Evolutionary conservation across 2,329 filamentous ascomycete genomes (phyloP), one percentile per base, ranked within the genome.

Genomic region (Samsoniella hepiali): DNA sequence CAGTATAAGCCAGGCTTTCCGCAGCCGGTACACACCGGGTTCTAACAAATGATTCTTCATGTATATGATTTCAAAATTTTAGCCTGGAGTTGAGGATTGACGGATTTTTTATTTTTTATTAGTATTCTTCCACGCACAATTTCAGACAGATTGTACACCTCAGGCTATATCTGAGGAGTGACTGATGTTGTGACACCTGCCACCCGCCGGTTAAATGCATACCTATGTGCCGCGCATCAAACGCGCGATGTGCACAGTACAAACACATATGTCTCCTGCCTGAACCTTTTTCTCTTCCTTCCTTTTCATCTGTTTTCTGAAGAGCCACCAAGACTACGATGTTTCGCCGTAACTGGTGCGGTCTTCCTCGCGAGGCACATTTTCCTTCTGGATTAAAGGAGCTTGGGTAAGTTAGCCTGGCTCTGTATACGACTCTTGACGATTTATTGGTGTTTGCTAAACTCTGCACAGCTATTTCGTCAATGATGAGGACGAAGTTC

Each of bases 401-500:
- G 60, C 85, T 98, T 3, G 93, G 92, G 90, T 94, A 42, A 5
- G 49, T 27, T 45, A 5, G 29, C 6, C 47, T 8, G 27, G 17
- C 13, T 31, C 7, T 27, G 11, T 78, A 31, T n/a, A 3, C 17
- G 6, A 69, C 81, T 70, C 4, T 42, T 13, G 2, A 5, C 11
- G 51, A 22, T 47, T 22, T 40, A 7, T 49, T 60, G 49, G 65
- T 22, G 9, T 51, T 29, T 55, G 2, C n/a, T 32, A 9, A 59
- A 17, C 29, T n/a, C 5, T 9, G 7, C 8, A 27, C 65, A 93
- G 91, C 50, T 96, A 93, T 76, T 93, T 91, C 72, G 76, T 96
- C 76, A 93, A 91, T 68, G 82, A 88, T 0, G 75, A 87, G 0
- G 91, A 94, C 68, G 86, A 94, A 70, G 84, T 97, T 65, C 87